Evolutionary conservation across 192 early-diverging fungal genomes (phyloP), one percentile per base, ranked within the genome.

Genomic region (Oehlia diaphana): DNA sequence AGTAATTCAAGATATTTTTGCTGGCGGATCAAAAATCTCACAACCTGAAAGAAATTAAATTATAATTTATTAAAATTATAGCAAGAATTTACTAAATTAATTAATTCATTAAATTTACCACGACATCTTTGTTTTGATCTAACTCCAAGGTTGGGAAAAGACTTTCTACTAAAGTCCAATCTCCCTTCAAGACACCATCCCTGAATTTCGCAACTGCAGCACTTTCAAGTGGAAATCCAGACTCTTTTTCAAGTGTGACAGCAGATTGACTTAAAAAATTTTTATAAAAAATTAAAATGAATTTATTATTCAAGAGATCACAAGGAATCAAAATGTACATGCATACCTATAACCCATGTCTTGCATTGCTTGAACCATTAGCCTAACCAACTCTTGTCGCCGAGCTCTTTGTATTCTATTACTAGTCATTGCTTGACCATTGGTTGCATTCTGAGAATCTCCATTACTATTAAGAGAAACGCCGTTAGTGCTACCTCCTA

Each of bases 1-100:
- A 99, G 79, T 5, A 93, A 83, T 82, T 99, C 98, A 35, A 98
- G 83, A 79, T 92, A 99, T 82, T 96, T 95, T 88, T 99, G 98
- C 65, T 93, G 86, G 68, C 94, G 87, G 72, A 97, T 88, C 37
- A 96, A 84, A 81, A 97, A 96, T 77, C 82, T 84, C 35, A 92
- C 89, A 61, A 80, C 49, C 63, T 80, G 62, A 47, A 77, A 14
- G 9, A 9, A n/a, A 49, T 33, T 37, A 7, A n/a, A 63, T 58
- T 63, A 66, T 65, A 50, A 47, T 23, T 47, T 67, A 67, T n/a
- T 23, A 63, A 83, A 70, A 53, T 13, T 2, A 13, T 19, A 44
- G 71, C 13, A 67, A 82, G 23, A 19, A 35, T 19, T 63, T 33
- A 42, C n/a, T 37, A 58, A 42, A 7, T 61, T 28, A 74, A 74